Evolutionary conservation across 306 rosid species (phyloP).

Genomic region (Cicer yamashitae): DNA sequence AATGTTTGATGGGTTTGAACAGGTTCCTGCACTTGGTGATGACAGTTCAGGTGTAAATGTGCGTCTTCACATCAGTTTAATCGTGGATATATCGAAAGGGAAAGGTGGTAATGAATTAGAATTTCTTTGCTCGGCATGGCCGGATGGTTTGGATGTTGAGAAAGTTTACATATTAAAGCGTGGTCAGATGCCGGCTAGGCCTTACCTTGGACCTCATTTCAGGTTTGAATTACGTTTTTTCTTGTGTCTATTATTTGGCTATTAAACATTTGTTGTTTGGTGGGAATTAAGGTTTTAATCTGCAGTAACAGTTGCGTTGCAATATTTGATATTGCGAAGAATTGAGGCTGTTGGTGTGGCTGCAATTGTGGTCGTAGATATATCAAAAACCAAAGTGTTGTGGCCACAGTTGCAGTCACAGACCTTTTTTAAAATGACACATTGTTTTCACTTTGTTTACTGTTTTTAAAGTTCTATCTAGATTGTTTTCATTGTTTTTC

Average conservation of each 20-base stretch:
- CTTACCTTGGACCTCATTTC: slow-evolving; percentile 80
- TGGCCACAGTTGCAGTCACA: not conserved
- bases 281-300: not conserved
- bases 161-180: slow-evolving; percentile 59
- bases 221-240: slow-evolving; percentile 49
- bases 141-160: slow-evolving; percentile 64
- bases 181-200: slow-evolving; percentile 49
- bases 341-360: not conserved
- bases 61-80: slow-evolving; percentile 70
- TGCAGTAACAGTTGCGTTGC: not conserved
- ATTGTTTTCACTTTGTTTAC: not conserved
- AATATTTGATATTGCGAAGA: not conserved
- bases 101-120: slow-evolving; percentile 56
- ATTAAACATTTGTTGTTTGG: slow-evolving; percentile 8
- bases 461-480: not conserved
- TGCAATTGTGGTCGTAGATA: not conserved
- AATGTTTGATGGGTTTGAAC: slow-evolving; percentile 75
- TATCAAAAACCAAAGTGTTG: not conserved
- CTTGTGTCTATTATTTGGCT: not conserved
- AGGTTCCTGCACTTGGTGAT: slow-evolving; percentile 60
- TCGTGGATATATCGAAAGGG: slow-evolving; percentile 74
- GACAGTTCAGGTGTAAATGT: slow-evolving; percentile 60
- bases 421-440: not conserved
- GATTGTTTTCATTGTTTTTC: not conserved
- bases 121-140: slow-evolving; percentile 89